These are phyloP conservation scores for Saccharomycopsis sp. DNA, from an alignment of 805 yeast genomes.

Conservation along the genomic window DNA sequence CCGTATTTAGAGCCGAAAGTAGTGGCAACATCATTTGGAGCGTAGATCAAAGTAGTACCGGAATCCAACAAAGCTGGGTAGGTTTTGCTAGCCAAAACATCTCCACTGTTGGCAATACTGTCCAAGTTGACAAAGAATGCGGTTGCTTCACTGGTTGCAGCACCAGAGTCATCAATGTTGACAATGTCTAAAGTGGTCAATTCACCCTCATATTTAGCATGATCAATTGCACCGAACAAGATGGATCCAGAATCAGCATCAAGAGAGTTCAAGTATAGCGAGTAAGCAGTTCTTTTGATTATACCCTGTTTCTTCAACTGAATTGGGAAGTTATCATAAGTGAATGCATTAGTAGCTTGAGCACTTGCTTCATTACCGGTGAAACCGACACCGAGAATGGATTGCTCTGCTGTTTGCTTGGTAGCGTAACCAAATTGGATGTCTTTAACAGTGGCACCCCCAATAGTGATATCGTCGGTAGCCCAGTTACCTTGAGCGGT, in stretches of 20 bases:
- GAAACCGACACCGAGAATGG: conserved; percentile 17
- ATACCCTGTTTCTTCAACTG: conserved; percentile 34
- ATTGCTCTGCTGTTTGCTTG: conserved; percentile 13
- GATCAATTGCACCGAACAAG: conserved; percentile 52
- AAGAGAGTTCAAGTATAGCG: conserved; percentile 37
- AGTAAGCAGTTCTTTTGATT: conserved; percentile 36
- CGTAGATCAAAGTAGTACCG: conserved; percentile 45
- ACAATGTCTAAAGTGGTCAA: conserved; percentile 28
- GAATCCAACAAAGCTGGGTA: conserved; percentile 44
- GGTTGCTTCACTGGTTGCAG: conserved; percentile 1
- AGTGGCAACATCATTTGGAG: conserved; percentile 33
- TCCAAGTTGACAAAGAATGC: conserved; percentile 17
- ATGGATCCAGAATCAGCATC: conserved; percentile 29
- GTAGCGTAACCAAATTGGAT: conserved; percentile 40
- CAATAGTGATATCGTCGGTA: conserved; percentile 12
- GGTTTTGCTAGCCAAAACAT: conserved; percentile 19
- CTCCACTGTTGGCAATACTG: conserved; percentile 23
- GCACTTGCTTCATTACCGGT: conserved; percentile 13
- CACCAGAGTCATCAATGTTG: conserved; percentile 9
- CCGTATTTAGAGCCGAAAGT: background rate
- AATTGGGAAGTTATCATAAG: conserved; percentile 26
- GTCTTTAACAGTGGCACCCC: conserved; percentile 33
- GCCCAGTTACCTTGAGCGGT: conserved; percentile 43
- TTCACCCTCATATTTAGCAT: conserved; percentile 39
- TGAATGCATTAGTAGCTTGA: background rate